Base-by-base conservation (phyloP, 208 protist genomes). In the Acanthamoeba triangularis region DNA sequence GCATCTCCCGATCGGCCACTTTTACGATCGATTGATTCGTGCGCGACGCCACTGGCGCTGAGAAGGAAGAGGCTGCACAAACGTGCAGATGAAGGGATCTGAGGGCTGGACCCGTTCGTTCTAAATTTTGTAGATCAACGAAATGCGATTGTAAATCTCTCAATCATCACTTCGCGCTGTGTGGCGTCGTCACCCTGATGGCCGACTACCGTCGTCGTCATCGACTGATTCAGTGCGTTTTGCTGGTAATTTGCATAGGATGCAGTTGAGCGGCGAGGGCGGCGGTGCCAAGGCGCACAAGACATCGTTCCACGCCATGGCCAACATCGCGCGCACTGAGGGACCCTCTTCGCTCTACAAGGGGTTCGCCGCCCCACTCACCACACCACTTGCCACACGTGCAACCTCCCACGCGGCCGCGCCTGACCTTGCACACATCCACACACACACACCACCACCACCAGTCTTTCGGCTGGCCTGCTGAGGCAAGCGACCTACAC, bases 401-500 rank as follows among this genome's bases (percentile, higher is more conserved):
- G 44, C 44, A 47, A 47, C 44, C 44, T n/a, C 44, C 2, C 44
- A 47, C 44, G 44, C 44, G 25, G 23, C 6, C 20, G 78, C 35
- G 20, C 11, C 3, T 20, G 23, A 35, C 44, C 25, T 56, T 20
- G 18, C 35, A 87, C 20, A 4, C n/a, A n/a, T n/a, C n/a, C n/a
- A n/a, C n/a, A n/a, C n/a, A n/a, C 28, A 61, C 37, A 47, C 44
- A 35, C 78, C 25, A 37, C 72, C n/a, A n/a, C n/a, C n/a, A n/a
- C n/a, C n/a, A 96, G 96, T 1, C 85, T 97, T 2, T 95, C 92
- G 20, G 96, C 96, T 25, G 96, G 63, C 6, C 85, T 97, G 56
- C 78, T 97, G 28, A 87, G 96, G 28, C 96, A 97, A 72, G 91
- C 92, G 3, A 97, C 96, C 7, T 97, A 97, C 93, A 96, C 96